Evolutionary conservation across 2,329 filamentous ascomycete species (phyloP).

Genomic region (Phoma sp.): DNA sequence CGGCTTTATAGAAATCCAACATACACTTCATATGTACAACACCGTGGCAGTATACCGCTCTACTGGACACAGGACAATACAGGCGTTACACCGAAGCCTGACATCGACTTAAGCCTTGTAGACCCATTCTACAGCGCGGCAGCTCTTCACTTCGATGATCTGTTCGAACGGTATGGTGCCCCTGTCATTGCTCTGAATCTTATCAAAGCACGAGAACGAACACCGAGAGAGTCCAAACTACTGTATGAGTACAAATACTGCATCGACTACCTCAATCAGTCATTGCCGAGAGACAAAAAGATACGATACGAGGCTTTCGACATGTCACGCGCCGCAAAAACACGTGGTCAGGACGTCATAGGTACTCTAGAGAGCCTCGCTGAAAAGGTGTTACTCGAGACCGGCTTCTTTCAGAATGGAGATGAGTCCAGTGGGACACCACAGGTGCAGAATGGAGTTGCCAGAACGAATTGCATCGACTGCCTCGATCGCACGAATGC

Average conservation of each 20-base stretch:
- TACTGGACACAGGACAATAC: conserved; percentile 98
- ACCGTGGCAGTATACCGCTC: conserved; percentile 93
- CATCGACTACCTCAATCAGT: conserved; percentile 92
- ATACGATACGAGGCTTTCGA: conserved; percentile 97
- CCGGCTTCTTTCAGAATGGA: conserved; percentile 95
- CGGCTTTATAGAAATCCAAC: conserved; percentile 85
- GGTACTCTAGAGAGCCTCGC: conserved; percentile 88
- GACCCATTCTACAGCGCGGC: conserved; percentile 96
- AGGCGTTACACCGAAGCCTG: conserved; percentile 93
- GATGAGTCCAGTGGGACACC: conserved; percentile 71
- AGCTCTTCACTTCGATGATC: conserved; percentile 90
- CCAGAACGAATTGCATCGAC: conserved; percentile 96
- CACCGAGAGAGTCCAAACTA: conserved; percentile 89
- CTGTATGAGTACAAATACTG: conserved; percentile 86
- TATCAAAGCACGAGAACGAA: conserved; percentile 84
- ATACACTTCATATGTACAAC: conserved; percentile 96
- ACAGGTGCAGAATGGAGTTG: conserved; percentile 87
- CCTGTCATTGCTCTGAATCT: conserved; percentile 92
- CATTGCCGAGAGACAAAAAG: conserved; percentile 80
- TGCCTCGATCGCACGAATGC: conserved; percentile 97
- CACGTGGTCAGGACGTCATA: conserved; percentile 90
- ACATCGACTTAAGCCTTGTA: conserved; percentile 92
- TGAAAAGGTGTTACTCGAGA: conserved; percentile 82
- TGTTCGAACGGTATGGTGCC: conserved; percentile 91
- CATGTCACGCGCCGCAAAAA: conserved; percentile 95